These are phyloP conservation scores for Russula foetens DNA, from an alignment of 768 basidiomycete genomes.

Conservation along the genomic window DNA sequence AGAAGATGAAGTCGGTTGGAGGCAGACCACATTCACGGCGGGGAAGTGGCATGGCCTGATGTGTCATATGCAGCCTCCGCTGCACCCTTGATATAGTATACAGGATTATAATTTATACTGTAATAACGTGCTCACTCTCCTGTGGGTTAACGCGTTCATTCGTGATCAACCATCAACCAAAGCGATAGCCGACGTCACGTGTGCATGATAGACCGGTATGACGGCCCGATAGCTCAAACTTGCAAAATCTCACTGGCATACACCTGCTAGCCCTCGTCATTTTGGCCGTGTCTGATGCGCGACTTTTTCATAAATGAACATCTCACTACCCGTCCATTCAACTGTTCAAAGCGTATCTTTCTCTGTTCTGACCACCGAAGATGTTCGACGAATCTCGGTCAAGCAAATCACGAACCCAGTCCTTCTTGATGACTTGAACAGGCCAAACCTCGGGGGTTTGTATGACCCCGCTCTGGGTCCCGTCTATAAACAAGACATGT, in stretches of 20 bases:
- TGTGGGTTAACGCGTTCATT: no score
- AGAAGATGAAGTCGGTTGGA: constrained; percentile 69
- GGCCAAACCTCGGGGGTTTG: constrained; percentile 85
- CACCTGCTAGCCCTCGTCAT: not conserved
- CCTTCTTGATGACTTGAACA: constrained; percentile 87
- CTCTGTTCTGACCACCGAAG: constrained; percentile 82
- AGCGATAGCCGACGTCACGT: not conserved
- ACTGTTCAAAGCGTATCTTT: constrained; percentile 82
- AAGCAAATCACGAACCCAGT: constrained; percentile 93
- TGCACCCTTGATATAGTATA: not conserved
- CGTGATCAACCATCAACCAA: no score
- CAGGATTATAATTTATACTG: not conserved
- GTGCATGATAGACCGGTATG: not conserved
- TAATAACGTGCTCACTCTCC: no score
- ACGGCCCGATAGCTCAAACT: not conserved
- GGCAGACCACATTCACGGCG: constrained; percentile 38
- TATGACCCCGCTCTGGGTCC: constrained; percentile 97
- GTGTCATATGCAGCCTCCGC: not conserved
- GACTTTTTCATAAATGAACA: constrained; percentile 52
- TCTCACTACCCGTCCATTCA: constrained; percentile 82
- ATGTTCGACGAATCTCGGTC: constrained; percentile 91
- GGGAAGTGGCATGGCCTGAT: constrained; percentile 25
- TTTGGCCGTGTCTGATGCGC: not conserved
- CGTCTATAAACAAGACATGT: constrained; percentile 85
- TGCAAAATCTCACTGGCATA: not conserved